Conservation (phyloP, 2,329 filamentous ascomycete genomes). For the Fusarium sp. region DNA sequence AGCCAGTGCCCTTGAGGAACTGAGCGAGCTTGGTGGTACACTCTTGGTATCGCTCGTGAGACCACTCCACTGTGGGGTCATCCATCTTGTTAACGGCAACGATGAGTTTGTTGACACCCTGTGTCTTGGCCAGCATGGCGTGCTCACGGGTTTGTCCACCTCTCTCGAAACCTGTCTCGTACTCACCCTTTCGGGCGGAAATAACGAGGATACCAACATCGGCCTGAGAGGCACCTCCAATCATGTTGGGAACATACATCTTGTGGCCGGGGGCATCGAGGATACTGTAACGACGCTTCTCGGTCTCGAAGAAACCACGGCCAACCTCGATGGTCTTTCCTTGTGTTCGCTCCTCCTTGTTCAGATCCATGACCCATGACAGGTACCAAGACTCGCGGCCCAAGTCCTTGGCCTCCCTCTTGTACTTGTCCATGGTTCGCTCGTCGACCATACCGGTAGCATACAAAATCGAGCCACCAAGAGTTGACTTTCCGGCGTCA, state of each 20-base stretch:
- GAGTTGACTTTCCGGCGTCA: constrained; percentile 95
- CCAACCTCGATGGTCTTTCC: constrained; percentile 99
- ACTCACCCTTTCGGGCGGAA: constrained; percentile 95
- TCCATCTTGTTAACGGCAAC: constrained; percentile 99
- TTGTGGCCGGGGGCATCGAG: constrained; percentile 97
- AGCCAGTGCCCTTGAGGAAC: constrained; percentile 92
- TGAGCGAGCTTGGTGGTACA: constrained; percentile 86
- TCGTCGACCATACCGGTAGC: constrained; percentile 99
- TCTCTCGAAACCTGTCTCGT: constrained; percentile 96
- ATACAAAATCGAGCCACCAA: constrained; percentile 93
- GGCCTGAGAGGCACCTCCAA: constrained; percentile 91
- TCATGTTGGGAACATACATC: constrained; percentile 98
- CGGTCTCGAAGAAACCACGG: constrained; percentile 94
- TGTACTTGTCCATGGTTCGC: constrained; percentile 97
- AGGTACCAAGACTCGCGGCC: constrained; percentile 99
- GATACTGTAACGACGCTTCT: constrained; percentile 95
- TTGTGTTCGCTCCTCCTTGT: constrained; percentile 93
- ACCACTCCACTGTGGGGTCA: constrained; percentile 95
- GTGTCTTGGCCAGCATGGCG: constrained; percentile 96
- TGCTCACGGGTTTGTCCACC: constrained; percentile 98
- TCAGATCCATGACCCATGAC: constrained; percentile 97
- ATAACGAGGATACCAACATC: constrained; percentile 96
- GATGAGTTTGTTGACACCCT: constrained; percentile 95
- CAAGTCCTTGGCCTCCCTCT: constrained; percentile 92
- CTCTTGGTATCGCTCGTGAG: constrained; percentile 89